A percentile compares a stretch with the other conserved stretches of the same genome.
Conservation (phyloP, 305 asterid genomes). For the Fraxinus sp. region DNA sequence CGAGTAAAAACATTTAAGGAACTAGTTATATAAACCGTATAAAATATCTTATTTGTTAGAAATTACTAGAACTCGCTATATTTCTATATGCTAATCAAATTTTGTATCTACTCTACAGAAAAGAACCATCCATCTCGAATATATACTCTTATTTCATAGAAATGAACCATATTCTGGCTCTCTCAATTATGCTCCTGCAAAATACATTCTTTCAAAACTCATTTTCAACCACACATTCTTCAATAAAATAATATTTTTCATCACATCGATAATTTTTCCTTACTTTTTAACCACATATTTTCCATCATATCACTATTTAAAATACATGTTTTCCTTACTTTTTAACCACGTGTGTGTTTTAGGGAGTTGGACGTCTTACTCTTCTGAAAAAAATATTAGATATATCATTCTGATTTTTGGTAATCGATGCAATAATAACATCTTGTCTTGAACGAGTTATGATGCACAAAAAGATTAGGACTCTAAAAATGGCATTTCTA, state of each 20-base stretch:
- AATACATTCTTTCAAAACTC: too few species aligned
- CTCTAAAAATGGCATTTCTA: not conserved
- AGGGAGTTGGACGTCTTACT: slow-evolving; percentile 9
- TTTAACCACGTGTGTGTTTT: not conserved
- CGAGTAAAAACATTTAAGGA: not conserved
- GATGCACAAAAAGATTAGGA: not conserved
- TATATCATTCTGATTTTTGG: not conserved
- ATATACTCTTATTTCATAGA: too few species aligned
- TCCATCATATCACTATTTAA: too few species aligned
- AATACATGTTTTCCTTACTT: too few species aligned
- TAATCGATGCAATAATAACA: not conserved
- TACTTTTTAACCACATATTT: too few species aligned
- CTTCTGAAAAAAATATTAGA: not conserved
- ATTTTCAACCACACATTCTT: too few species aligned
- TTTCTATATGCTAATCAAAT: not conserved
- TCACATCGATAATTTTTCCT: not conserved
- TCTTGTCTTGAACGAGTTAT: not conserved
- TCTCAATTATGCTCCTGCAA: not conserved
- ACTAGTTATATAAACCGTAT: not conserved
- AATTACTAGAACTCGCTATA: too few species aligned
- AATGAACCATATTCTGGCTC: not conserved
- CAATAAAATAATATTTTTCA: too few species aligned
- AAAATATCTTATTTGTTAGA: not conserved
- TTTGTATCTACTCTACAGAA: too few species aligned
- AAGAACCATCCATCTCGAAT: too few species aligned